A percentile compares a stretch with the other conserved stretches of the same genome.
Conservation (phyloP, 768 basidiomycete species). For the Coprinopsis sp. region DNA sequence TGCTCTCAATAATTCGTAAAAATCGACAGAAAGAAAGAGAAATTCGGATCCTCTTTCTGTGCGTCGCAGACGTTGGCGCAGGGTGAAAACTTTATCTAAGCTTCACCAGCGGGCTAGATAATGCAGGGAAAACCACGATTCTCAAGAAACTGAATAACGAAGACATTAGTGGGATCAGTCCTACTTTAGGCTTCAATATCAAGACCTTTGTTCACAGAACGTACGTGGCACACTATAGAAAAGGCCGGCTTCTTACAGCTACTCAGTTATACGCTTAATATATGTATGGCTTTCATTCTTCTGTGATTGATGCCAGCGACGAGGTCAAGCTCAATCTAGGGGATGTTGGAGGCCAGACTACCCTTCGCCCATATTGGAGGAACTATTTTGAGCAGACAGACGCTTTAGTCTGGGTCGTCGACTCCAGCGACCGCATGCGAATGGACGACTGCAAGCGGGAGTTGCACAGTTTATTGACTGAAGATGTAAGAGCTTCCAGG, state of each 20-base stretch:
- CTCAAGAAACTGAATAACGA: constrained; percentile 92
- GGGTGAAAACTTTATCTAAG: constrained; percentile 4
- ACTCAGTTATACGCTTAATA: constrained; percentile 65
- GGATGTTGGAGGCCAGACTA: constrained; percentile 97
- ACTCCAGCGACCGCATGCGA: constrained; percentile 87
- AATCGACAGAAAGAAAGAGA: constrained; percentile 93
- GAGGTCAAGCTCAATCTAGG: constrained; percentile 44
- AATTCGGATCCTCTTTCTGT: constrained; percentile 95
- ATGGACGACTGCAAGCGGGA: constrained; percentile 89
- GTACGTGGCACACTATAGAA: constrained; percentile 44
- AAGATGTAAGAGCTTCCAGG: constrained; percentile 65
- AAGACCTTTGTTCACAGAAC: constrained; percentile 91
- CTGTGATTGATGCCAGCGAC: constrained; percentile 3
- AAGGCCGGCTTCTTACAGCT: constrained; percentile 9
- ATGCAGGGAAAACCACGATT: constrained; percentile 98
- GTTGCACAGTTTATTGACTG: constrained; percentile 77
- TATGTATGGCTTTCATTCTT: constrained; percentile 47
- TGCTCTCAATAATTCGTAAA: constrained; percentile 96
- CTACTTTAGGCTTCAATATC: constrained; percentile 98
- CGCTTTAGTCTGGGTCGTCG: constrained; percentile 97
- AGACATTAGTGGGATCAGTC: constrained; percentile 82
- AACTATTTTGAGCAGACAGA: constrained; percentile 99
- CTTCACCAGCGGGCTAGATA: constrained; percentile 80
- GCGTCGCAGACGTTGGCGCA: constrained; percentile 19
- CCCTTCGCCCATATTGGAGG: constrained; percentile 94